These are phyloP conservation scores for Kwoniella botswanensis DNA, from an alignment of 768 basidiomycete genomes.

Conservation along the genomic window DNA sequence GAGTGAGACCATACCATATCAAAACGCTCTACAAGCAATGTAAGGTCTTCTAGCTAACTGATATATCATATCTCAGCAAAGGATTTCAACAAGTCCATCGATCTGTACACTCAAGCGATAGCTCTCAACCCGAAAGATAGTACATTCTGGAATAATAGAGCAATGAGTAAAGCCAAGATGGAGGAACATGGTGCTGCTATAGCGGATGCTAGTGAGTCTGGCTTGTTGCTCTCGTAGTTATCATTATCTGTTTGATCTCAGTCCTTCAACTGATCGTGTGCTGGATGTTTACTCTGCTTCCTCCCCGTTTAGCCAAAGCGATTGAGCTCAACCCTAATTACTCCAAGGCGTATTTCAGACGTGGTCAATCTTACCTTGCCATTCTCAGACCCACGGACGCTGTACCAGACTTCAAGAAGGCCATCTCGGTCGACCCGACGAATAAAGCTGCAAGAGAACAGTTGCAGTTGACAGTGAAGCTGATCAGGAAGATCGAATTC, in stretches of 20 bases:
- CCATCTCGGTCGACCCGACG: slow-evolving; percentile 79
- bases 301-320: slow-evolving; percentile 69
- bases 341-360: slow-evolving; percentile 72
- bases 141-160: slow-evolving; percentile 92
- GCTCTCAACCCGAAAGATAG: slow-evolving; percentile 84
- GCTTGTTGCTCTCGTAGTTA: slow-evolving; percentile 25
- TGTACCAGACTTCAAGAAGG: slow-evolving; percentile 83
- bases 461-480: slow-evolving; percentile 84
- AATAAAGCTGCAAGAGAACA: slow-evolving; percentile 81
- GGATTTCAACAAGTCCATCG: slow-evolving; percentile 75
- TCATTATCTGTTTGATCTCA: background rate
- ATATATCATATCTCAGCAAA: slow-evolving; percentile 59
- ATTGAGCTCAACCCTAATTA: slow-evolving; percentile 87
- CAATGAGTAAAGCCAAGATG: slow-evolving; percentile 87
- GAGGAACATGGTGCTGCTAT: slow-evolving; percentile 93
- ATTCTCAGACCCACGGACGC: slow-evolving; percentile 85
- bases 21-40: too few species aligned
- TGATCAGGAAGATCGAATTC: slow-evolving; percentile 85
- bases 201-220: slow-evolving; percentile 74
- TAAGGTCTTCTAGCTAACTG: too few species aligned
- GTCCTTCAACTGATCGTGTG: background rate
- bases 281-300: background rate
- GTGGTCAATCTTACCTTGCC: slow-evolving; percentile 88
- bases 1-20: slow-evolving; percentile 8
- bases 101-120: slow-evolving; percentile 82